These are phyloP conservation scores for Ceratocystis destructans DNA, from an alignment of 2,329 filamentous ascomycete species.

Conservation along the genomic window DNA sequence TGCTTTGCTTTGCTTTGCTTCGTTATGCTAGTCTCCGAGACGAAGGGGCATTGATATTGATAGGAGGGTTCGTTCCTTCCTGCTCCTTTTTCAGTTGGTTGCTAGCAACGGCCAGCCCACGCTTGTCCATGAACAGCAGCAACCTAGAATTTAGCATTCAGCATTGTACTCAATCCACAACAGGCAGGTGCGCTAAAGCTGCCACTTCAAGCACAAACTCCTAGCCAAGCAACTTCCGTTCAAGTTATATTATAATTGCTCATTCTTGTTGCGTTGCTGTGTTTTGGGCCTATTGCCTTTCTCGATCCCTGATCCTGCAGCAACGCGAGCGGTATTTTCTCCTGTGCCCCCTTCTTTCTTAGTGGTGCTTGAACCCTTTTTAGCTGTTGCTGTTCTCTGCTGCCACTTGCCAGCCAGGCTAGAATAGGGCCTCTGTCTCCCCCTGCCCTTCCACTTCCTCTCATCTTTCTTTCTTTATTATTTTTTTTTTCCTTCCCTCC, in stretches of 20 bases:
- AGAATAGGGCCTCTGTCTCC: neutral
- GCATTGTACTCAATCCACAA: no score
- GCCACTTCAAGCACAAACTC: neutral
- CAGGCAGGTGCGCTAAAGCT: neutral
- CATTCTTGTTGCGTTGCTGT: no score
- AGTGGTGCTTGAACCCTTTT: constrained; percentile 9
- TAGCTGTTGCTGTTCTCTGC: neutral
- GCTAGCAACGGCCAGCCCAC: neutral
- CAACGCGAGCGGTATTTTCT: neutral
- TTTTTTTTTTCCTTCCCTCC: neutral
- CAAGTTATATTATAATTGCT: no score
- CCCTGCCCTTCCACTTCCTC: neutral
- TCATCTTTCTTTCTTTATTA: neutral
- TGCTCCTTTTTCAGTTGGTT: constrained; percentile 1
- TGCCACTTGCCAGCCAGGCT: neutral
- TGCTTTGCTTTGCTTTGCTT: no score
- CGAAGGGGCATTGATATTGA: constrained; percentile 2
- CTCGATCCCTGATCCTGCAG: constrained; percentile 13
- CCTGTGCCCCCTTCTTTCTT: constrained; percentile 12
- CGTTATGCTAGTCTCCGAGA: neutral
- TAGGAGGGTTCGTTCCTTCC: constrained; percentile 10
- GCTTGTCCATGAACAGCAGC: neutral
- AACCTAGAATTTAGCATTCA: no score
- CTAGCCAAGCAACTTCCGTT: neutral
- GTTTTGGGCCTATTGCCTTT: neutral